Base-by-base conservation (phyloP, 1,284 basidiomycete species). In the Mycena sp. region DNA sequence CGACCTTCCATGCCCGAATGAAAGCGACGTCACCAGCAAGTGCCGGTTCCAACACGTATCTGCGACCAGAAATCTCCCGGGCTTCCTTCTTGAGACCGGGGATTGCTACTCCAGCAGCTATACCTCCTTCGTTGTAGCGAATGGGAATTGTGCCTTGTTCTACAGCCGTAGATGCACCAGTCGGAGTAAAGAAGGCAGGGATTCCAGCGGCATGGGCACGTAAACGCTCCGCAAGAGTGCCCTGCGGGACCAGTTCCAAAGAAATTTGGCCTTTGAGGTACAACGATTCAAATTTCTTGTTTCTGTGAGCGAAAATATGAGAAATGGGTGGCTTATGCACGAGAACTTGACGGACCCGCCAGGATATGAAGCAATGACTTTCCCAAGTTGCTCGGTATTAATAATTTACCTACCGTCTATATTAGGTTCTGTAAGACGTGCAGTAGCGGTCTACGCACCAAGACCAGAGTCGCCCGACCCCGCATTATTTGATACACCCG, bases 101-200 rank as follows among this genome's bases (percentile, higher is more conserved):
- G 64, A 91, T 84, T 30, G 85, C 83, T 50, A 96, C 81, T 14
- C 90, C 90, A 5, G 83, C 83, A 26, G 81, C 78, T 61, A 87
- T 81, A 17, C 91, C 89, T 38, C 90, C 90, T 40, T 85, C 79
- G 41, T 91, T 89, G 71, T 92, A 92, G 29, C 89, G 83, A 67
- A 89, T 84, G 30, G 94, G 93, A 72, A 96, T 95, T 4, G 82
- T 75, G 17, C 91, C 91, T 63, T 83, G 83, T 79, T 96, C 93
- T 14, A 95, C 87, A 6, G 92, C 90, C n/a, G 94, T 96, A 17
- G 85, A 87, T n/a, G 92, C 93, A 45, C 96, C 97, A 3, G 96
- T 98, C 5, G 96, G 94, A 5, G 96, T 99, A 80, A 86, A 99
- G 83, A 99, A 96, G 11, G 94, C 96, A 6, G 97, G 97, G 70